Conservation (phyloP, 352 stramenopile species). For the Phytopythium boreale region DNA sequence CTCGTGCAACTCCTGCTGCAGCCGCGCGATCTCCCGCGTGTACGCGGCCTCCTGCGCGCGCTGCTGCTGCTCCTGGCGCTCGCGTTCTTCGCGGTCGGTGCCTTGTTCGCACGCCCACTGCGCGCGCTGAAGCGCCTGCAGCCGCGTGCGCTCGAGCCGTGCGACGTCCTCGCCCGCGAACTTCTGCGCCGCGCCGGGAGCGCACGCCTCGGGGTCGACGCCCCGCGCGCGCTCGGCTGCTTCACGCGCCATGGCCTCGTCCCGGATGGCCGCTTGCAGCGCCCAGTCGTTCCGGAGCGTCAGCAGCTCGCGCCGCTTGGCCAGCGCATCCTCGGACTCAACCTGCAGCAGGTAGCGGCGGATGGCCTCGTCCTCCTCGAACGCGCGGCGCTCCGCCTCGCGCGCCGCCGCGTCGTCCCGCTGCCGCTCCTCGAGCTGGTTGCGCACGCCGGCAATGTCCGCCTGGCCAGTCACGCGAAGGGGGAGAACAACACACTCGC, state of each 20-base stretch:
- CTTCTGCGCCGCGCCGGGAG: conserved; percentile 55
- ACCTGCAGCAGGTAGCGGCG: conserved; percentile 74
- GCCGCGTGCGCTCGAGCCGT: conserved; percentile 47
- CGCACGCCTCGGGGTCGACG: conserved; percentile 58
- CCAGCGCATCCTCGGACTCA: conserved; percentile 63
- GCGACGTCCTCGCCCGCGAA: conserved; percentile 64
- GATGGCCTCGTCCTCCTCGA: conserved; percentile 66
- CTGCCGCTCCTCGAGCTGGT: conserved; percentile 70
- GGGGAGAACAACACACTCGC: background rate
- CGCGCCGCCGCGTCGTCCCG: conserved; percentile 37
- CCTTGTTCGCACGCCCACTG: conserved; percentile 64
- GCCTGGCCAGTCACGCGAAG: conserved; percentile 26
- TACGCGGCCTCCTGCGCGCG: conserved; percentile 39
- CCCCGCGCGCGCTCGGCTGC: conserved; percentile 26
- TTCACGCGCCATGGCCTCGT: conserved; percentile 26
- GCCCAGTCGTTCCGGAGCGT: conserved; percentile 71
- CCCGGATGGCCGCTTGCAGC: conserved; percentile 29
- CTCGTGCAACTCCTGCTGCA: conserved; percentile 56
- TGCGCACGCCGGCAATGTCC: conserved; percentile 71
- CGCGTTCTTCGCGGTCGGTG: conserved; percentile 40
- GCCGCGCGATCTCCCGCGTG: conserved; percentile 49
- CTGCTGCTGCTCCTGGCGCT: conserved; percentile 35
- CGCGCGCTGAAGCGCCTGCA: conserved; percentile 68
- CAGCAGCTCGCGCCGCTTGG: conserved; percentile 54
- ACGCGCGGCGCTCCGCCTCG: conserved; percentile 35